These are phyloP conservation scores for Fraxinus angustifolia DNA, from an alignment of 305 asterid genomes.

Conservation along the genomic window DNA sequence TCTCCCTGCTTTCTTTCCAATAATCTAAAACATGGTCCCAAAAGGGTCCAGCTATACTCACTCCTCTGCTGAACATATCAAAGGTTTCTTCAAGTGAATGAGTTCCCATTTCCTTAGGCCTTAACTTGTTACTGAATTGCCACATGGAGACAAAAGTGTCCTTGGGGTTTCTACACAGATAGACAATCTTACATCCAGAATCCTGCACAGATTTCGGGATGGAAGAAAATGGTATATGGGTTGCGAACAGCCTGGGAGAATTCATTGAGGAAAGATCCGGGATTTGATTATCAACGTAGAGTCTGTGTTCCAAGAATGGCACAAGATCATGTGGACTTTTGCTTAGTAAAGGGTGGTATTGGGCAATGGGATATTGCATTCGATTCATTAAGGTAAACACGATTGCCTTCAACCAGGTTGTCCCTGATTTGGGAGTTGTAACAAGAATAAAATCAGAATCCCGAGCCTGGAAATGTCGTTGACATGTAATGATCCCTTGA, in stretches of 20 bases:
- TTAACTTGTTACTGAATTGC: conserved; percentile 3
- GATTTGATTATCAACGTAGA: not conserved
- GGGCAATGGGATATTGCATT: not conserved
- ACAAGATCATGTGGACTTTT: conserved; percentile 26
- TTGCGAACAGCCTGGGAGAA: conserved; percentile 4
- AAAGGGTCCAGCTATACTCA: conserved; percentile 12
- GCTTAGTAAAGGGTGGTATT: conserved; percentile 4
- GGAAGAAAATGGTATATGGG: conserved; percentile 7
- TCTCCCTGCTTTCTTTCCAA: conserved; percentile 18
- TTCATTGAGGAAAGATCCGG: conserved; percentile 6
- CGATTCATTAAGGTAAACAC: conserved; percentile 6
- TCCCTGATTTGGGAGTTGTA: not conserved
- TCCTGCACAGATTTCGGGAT: conserved; percentile 6
- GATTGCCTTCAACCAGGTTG: conserved; percentile 5
- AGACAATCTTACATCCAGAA: conserved; percentile 17
- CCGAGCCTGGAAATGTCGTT: not conserved
- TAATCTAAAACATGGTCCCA: conserved; percentile 13
- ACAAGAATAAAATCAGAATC: not conserved
- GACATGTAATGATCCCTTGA: not conserved
- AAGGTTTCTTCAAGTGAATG: conserved; percentile 4
- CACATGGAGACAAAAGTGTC: conserved; percentile 22
- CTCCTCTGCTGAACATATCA: conserved; percentile 12
- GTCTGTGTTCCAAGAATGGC: conserved; percentile 15
- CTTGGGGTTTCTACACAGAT: conserved; percentile 16
- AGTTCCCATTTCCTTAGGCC: not conserved